phyloP scores from a whole-genome alignment of 139 green algal species.

The Chlorella sorokiniana region DNA sequence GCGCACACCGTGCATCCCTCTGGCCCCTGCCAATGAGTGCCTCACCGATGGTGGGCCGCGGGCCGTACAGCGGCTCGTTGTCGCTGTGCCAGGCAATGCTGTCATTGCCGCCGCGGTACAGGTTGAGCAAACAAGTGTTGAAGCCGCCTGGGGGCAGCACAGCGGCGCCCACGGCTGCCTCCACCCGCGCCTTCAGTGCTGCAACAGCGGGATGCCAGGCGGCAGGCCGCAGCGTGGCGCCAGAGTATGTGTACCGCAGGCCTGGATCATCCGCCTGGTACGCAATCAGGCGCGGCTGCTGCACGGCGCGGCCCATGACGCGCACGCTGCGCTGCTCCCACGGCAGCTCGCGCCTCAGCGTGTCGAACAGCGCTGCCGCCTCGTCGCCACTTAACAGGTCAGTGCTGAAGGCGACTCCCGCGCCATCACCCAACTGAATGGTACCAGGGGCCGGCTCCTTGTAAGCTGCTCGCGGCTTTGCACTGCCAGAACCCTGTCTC shows the following conservation, averaged over 20 bases:
- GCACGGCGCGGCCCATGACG: slow-evolving; percentile 47
- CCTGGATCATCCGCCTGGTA: slow-evolving; percentile 56
- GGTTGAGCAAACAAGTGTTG: neutral
- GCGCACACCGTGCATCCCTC: no score
- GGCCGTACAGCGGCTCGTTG: slow-evolving; percentile 59
- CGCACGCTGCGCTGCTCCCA: slow-evolving; percentile 54
- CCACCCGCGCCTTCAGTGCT: slow-evolving; percentile 36
- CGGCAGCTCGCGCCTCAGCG: slow-evolving; percentile 26
- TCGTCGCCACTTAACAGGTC: neutral
- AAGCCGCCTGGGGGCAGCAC: slow-evolving; percentile 33
- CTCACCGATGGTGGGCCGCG: slow-evolving; percentile 43
- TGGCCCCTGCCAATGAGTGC: neutral
- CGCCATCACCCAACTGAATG: slow-evolving; percentile 9
- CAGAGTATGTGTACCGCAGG: slow-evolving; percentile 66
- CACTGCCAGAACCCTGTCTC: no score
- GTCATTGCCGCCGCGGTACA: neutral
- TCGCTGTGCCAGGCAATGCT: slow-evolving; percentile 53
- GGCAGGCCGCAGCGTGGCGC: slow-evolving; percentile 37
- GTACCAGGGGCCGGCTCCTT: neutral
- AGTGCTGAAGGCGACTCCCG: neutral
- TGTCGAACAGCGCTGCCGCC: slow-evolving; percentile 7
- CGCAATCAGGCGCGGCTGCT: slow-evolving; percentile 65
- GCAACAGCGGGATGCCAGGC: slow-evolving; percentile 33
- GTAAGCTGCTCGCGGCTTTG: neutral
- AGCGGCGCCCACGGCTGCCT: neutral